Conservation (phyloP, 306 rosid species). For the Purshia tridentata region DNA sequence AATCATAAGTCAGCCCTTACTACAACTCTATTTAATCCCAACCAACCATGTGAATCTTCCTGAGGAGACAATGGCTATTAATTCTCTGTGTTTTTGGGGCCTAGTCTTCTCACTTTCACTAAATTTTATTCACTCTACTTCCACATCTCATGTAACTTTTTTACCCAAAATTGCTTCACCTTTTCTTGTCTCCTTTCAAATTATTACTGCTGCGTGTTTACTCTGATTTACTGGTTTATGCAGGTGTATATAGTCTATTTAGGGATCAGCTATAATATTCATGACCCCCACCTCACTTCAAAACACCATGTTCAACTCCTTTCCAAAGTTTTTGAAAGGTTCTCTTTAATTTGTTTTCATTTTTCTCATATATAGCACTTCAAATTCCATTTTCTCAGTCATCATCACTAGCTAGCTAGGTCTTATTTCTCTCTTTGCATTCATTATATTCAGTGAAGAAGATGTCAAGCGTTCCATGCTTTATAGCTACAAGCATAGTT, state of each 20-base stretch:
- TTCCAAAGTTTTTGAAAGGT: slow-evolving; percentile 51
- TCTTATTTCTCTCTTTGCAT: background rate
- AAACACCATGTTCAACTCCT: slow-evolving; percentile 42
- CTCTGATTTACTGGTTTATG: background rate
- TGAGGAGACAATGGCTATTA: slow-evolving; percentile 25
- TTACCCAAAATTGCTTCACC: background rate
- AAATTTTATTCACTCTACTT: slow-evolving; percentile 30
- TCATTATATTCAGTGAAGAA: slow-evolving; percentile 39
- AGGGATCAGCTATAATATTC: slow-evolving; percentile 31
- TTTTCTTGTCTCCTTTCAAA: slow-evolving; percentile 5
- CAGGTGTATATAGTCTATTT: slow-evolving; percentile 59
- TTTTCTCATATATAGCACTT: background rate
- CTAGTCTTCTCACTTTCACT: slow-evolving; percentile 30
- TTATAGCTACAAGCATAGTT: slow-evolving; percentile 55
- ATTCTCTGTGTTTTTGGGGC: slow-evolving; percentile 33
- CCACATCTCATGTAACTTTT: slow-evolving; percentile 37
- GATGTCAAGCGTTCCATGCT: slow-evolving; percentile 50
- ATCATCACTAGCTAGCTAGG: background rate
- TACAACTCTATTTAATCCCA: slow-evolving; percentile 30
- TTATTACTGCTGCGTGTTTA: background rate
- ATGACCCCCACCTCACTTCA: slow-evolving; percentile 35
- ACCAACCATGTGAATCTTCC: slow-evolving; percentile 28
- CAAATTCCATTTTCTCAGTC: background rate
- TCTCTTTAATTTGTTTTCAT: background rate
- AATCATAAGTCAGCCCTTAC: slow-evolving; percentile 16